These are phyloP conservation scores for Trichophyton simii DNA, from an alignment of 2,329 filamentous ascomycete species.

Conservation along the genomic window DNA sequence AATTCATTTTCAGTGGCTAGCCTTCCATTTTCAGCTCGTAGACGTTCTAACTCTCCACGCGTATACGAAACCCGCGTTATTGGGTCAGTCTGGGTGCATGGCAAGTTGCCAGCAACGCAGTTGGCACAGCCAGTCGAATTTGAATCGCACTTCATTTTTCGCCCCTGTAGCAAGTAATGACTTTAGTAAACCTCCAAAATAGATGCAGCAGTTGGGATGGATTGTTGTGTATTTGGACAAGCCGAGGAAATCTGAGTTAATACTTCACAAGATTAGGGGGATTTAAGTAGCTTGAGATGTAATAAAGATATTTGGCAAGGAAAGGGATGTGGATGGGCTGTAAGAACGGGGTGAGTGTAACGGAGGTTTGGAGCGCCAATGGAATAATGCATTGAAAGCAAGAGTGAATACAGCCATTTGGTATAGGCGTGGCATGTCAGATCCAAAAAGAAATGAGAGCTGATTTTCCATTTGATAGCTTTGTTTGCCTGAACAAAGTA, in stretches of 20 bases:
- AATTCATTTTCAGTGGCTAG: constrained; percentile 8
- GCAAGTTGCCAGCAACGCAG: constrained; percentile 9
- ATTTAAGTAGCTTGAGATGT: too few species aligned
- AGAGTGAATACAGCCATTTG: too few species aligned
- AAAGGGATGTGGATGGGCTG: not conserved
- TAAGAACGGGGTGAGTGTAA: not conserved
- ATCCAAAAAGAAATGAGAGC: too few species aligned
- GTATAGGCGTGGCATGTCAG: too few species aligned
- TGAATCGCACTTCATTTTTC: constrained; percentile 19
- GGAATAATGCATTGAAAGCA: too few species aligned
- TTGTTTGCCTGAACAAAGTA: not conserved
- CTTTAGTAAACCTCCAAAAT: not conserved
- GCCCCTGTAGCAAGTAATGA: constrained; percentile 8
- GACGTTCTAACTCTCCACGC: constrained; percentile 15
- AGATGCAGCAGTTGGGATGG: not conserved
- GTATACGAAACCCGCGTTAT: constrained; percentile 14
- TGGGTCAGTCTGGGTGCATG: constrained; percentile 19
- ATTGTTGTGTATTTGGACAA: not conserved
- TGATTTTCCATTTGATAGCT: not conserved
- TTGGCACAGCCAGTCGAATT: constrained; percentile 13
- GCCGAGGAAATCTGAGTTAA: not conserved
- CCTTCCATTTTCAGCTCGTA: constrained; percentile 9
- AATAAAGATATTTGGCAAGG: too few species aligned
- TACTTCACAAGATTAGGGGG: not conserved
- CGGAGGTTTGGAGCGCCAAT: not conserved